Evolutionary conservation across 1,284 basidiomycete genomes (phyloP), one percentile per base, ranked within the genome.

Genomic region (Sphagnurus paluster): DNA sequence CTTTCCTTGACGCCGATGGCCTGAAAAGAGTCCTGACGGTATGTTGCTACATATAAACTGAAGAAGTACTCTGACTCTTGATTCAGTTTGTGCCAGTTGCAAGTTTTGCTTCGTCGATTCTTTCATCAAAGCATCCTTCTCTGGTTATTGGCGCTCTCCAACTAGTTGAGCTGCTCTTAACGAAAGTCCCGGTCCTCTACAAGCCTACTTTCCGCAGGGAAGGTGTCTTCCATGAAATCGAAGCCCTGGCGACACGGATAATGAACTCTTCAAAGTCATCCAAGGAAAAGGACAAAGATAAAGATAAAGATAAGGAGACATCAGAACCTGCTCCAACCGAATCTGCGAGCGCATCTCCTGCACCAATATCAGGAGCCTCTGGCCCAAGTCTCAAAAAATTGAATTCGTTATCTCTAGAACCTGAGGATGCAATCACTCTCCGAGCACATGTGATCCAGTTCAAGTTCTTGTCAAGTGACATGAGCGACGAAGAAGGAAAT

Each of bases 151-250:
- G 86, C 39, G 93, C 90, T 2, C 73, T 98, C 4, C 94, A 98
- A 61, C 79, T 98, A 20, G 91, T 95, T 20, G 95, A 98, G 58
- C 68, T 98, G 16, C 79, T 98, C 9, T 72, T 95, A 33, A 75
- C 70, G 60, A 97, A 96, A 66, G 76, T 92, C 28, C 86, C 90
- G 2, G 71, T 80, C 5, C 79, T 92, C 38, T 98, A 96, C 67
- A 84, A 84, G 58, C 86, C 90, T 13, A 84, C 87, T 0, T 93
- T 98, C 76, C 80, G 89, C 13, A 79, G 93, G 34, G 94, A 98
- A 67, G 95, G 94, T 13, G 95, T 98, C 28, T 85, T 96, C 62
- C 89, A 94, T 63, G 94, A 97, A 64, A 85, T 97, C 24, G 91
- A 93, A 54, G 66, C 72, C 2, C 70, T 94, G 21, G 84, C 90